Evolutionary conservation across 345 rosid species (phyloP).

Genomic region (Dovyalis caffra): DNA sequence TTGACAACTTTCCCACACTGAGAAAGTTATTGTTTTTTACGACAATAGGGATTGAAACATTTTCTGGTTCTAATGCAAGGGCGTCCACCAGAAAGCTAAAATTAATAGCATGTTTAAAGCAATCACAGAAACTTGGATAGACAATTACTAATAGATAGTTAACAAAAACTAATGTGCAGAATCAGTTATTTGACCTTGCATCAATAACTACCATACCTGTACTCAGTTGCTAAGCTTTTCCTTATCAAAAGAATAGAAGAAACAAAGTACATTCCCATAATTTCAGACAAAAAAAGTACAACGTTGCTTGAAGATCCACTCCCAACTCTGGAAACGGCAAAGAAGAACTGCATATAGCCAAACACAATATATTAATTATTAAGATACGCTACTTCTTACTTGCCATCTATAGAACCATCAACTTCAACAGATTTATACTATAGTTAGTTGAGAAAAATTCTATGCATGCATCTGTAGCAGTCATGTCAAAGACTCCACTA

Average conservation of each 20-base stretch:
- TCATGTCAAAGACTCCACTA: background rate
- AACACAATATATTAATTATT: slow-evolving; percentile 20
- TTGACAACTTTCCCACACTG: background rate
- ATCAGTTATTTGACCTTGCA: background rate
- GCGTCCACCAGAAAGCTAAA: background rate
- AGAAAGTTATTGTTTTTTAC: background rate
- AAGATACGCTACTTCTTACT: background rate
- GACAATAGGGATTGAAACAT: background rate
- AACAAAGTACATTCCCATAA: slow-evolving; percentile 98
- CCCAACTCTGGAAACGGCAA: slow-evolving; percentile 97
- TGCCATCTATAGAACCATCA: background rate
- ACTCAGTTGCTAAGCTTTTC: slow-evolving; percentile 90
- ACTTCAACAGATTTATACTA: background rate
- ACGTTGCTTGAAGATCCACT: slow-evolving; percentile 99
- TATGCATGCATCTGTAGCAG: background rate
- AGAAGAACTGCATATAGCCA: slow-evolving; percentile 77
- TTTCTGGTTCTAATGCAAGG: background rate
- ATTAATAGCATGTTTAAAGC: background rate
- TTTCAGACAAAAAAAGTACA: slow-evolving; percentile 90
- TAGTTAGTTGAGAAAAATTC: background rate
- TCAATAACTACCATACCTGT: slow-evolving; percentile 51
- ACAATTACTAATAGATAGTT: background rate
- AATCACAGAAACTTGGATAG: background rate
- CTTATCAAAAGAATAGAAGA: slow-evolving; percentile 94
- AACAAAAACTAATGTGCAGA: background rate